Percentiles rank a stretch among this genome's conserved stretches.
phyloP scores from a whole-genome alignment of 768 basidiomycete genomes.

The Phallus indusiatus region DNA sequence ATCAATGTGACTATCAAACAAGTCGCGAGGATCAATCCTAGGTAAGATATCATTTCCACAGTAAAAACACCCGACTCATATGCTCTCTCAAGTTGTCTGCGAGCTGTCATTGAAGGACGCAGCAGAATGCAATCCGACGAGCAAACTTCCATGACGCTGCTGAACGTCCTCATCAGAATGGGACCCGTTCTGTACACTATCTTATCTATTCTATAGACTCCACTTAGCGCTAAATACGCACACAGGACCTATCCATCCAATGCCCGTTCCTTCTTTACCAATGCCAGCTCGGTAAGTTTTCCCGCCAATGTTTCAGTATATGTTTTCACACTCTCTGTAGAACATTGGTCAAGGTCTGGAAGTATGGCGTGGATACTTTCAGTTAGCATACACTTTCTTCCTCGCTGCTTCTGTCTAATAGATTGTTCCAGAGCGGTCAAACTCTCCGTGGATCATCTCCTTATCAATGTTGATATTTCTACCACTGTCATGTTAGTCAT shows the following conservation, averaged over 20 bases:
- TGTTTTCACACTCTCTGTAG: neutral
- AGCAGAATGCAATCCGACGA: neutral
- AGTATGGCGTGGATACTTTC: conserved; percentile 76
- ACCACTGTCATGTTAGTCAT: conserved; percentile 50
- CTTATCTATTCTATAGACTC: neutral
- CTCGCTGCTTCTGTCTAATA: neutral
- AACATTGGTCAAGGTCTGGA: conserved; percentile 52
- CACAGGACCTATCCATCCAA: conserved; percentile 51
- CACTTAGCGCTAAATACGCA: neutral
- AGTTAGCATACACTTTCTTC: conserved; percentile 21
- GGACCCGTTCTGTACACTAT: conserved; percentile 37
- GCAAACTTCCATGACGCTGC: neutral
- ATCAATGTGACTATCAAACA: conserved; percentile 55
- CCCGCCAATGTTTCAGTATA: neutral
- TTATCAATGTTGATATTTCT: conserved; percentile 71
- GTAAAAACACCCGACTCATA: neutral
- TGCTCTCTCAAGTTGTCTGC: neutral
- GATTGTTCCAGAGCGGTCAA: conserved; percentile 39
- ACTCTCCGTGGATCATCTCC: conserved; percentile 50
- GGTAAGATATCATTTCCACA: conserved; percentile 23
- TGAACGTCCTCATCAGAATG: conserved; percentile 67
- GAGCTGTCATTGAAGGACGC: neutral
- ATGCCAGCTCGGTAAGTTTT: conserved; percentile 22
- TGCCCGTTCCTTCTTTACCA: conserved; percentile 64
- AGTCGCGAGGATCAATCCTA: conserved; percentile 50